These are phyloP conservation scores for Boletus edulis DNA, from an alignment of 768 basidiomycete genomes.

Conservation along the genomic window DNA sequence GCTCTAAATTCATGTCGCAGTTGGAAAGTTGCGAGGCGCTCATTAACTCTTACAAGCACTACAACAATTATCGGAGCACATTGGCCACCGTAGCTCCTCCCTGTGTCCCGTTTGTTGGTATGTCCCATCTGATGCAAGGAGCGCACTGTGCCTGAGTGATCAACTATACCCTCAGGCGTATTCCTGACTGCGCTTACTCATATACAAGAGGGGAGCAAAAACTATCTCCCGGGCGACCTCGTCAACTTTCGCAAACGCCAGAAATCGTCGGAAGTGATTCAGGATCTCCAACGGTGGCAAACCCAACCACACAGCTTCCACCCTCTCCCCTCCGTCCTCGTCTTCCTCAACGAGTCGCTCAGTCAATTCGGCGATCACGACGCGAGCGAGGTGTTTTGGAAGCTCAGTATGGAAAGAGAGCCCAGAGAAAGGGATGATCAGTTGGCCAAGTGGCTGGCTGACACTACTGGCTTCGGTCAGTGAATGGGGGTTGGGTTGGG, in stretches of 20 bases:
- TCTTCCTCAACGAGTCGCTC: constrained; percentile 43
- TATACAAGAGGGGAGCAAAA: constrained; percentile 60
- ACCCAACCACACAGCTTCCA: constrained; percentile 54
- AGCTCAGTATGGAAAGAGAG: constrained; percentile 48
- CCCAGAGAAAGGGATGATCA: constrained; percentile 54
- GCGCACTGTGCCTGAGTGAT: constrained; percentile 4
- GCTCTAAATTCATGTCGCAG: constrained; percentile 43
- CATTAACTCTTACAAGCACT: constrained; percentile 67
- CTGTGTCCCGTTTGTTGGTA: constrained; percentile 71
- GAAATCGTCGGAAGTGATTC: constrained; percentile 52
- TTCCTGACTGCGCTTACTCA: constrained; percentile 59
- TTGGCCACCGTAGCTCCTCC: constrained; percentile 57
- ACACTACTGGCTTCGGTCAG: constrained; percentile 35
- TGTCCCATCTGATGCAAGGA: constrained; percentile 9
- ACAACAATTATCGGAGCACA: constrained; percentile 56
- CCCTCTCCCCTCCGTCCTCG: constrained; percentile 40
- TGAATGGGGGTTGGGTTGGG: constrained; percentile 9
- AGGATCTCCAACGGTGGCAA: constrained; percentile 59
- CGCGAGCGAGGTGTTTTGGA: constrained; percentile 38
- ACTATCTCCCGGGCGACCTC: constrained; percentile 42
- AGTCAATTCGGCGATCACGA: constrained; percentile 35
- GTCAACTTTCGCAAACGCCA: constrained; percentile 61
- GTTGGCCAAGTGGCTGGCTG: constrained; percentile 39
- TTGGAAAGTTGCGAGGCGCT: constrained; percentile 54
- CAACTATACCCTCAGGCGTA: constrained; percentile 38